These are phyloP conservation scores for Aspergillus versicolor DNA, from an alignment of 2,329 filamentous ascomycete genomes.

Conservation along the genomic window DNA sequence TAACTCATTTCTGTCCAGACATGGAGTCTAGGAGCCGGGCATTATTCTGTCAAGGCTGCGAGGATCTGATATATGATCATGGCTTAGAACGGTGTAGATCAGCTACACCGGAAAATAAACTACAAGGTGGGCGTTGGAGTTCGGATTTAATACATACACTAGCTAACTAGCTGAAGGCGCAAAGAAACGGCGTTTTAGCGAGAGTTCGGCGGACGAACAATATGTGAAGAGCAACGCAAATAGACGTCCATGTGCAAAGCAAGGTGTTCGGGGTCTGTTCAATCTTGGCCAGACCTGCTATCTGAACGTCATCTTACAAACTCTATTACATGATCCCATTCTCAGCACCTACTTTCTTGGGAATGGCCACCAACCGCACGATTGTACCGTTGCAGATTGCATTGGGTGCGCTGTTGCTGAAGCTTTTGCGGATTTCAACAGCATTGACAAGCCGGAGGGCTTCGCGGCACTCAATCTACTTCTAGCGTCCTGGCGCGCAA, in stretches of 20 bases:
- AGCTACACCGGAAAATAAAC: constrained; percentile 19
- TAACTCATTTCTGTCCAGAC: constrained; percentile 27
- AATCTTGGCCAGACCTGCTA: constrained; percentile 99
- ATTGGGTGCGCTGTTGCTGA: constrained; percentile 62
- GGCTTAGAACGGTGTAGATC: constrained; percentile 37
- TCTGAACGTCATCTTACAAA: constrained; percentile 93
- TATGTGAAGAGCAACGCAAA: constrained; percentile 78
- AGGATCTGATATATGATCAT: constrained; percentile 44
- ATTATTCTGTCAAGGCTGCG: constrained; percentile 41
- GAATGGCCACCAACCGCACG: constrained; percentile 78
- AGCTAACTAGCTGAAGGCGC: constrained; percentile 16
- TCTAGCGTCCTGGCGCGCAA: constrained; percentile 84
- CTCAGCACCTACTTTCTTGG: constrained; percentile 89
- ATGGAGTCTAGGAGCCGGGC: constrained; percentile 42
- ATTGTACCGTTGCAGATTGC: constrained; percentile 63
- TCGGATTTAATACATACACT: not conserved
- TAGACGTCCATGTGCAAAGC: constrained; percentile 77
- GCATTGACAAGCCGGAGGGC: constrained; percentile 69
- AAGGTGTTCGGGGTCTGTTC: constrained; percentile 86
- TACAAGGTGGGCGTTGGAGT: constrained; percentile 19
- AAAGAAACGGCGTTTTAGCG: constrained; percentile 37
- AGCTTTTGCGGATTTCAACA: constrained; percentile 64
- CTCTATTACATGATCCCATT: constrained; percentile 88
- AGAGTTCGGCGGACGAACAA: constrained; percentile 64
- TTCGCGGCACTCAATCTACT: constrained; percentile 89